Evolutionary conservation across 768 basidiomycete species (phyloP).

Genomic region (Royoungia palumana): DNA sequence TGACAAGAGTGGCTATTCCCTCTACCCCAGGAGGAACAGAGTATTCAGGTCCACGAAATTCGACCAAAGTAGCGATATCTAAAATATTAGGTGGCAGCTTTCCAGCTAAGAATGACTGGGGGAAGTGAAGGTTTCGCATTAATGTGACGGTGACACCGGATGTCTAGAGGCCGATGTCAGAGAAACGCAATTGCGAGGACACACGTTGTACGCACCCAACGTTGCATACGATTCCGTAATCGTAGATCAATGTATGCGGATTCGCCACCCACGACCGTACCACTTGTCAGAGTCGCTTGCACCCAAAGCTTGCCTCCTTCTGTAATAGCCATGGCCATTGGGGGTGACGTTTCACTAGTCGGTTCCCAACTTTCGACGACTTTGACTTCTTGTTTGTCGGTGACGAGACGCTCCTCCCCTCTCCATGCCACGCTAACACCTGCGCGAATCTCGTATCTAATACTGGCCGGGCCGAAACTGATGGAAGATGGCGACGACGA

Average conservation of each 20-base stretch:
- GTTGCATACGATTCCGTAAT: slow-evolving; percentile 77
- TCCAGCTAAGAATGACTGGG: slow-evolving; percentile 30
- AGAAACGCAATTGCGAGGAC: not conserved
- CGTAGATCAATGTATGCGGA: slow-evolving; percentile 70
- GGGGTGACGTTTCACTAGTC: slow-evolving; percentile 33
- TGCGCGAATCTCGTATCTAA: slow-evolving; percentile 71
- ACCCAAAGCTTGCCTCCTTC: slow-evolving; percentile 81
- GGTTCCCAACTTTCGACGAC: slow-evolving; percentile 56
- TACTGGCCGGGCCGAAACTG: slow-evolving; percentile 62
- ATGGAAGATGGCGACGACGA: slow-evolving; percentile 66
- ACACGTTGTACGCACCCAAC: slow-evolving; percentile 52
- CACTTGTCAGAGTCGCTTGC: slow-evolving; percentile 63
- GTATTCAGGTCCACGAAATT: slow-evolving; percentile 74
- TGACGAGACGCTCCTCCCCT: slow-evolving; percentile 66
- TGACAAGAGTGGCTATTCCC: slow-evolving; percentile 74
- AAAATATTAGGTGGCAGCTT: slow-evolving; percentile 43
- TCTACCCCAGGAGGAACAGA: slow-evolving; percentile 69
- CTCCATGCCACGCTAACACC: slow-evolving; percentile 74
- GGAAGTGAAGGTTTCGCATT: slow-evolving; percentile 57
- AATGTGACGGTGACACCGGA: slow-evolving; percentile 61
- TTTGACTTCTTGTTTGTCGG: slow-evolving; percentile 55
- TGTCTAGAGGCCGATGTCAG: slow-evolving; percentile 46
- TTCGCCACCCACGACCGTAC: slow-evolving; percentile 62
- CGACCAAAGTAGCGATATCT: slow-evolving; percentile 64
- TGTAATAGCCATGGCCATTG: slow-evolving; percentile 62